Conservation (phyloP, 1,284 basidiomycete genomes). For the Puccinia triticina region DNA sequence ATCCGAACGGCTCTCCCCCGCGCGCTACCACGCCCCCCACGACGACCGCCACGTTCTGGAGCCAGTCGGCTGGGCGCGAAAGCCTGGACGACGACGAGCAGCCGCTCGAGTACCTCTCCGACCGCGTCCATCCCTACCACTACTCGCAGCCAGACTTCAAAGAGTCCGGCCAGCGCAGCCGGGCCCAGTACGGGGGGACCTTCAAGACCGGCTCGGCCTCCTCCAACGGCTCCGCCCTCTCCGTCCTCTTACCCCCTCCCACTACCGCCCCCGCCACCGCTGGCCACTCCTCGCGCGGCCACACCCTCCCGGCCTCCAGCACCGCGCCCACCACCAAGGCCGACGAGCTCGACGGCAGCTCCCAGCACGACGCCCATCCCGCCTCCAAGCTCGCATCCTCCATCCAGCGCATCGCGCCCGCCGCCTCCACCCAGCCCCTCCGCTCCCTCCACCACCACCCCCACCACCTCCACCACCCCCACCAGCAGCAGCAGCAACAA, state of each 20-base stretch:
- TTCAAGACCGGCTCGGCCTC: slow-evolving; percentile 18
- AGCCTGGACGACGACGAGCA: not conserved
- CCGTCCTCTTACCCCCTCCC: not conserved
- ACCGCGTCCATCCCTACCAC: not conserved
- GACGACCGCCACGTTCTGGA: not conserved
- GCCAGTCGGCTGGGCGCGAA: not conserved
- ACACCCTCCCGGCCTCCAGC: not conserved
- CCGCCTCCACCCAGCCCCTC: not conserved
- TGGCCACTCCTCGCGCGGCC: not conserved
- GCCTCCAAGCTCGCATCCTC: not conserved
- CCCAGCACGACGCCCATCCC: not conserved
- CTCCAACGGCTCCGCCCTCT: slow-evolving; percentile 3
- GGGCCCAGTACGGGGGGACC: not conserved
- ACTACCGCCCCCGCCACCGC: not conserved
- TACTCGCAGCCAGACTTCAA: not conserved
- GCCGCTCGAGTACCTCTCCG: not conserved
- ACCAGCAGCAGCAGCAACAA: not conserved
- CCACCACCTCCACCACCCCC: not conserved
- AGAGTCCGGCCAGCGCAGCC: slow-evolving; percentile 7
- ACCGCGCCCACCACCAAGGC: not conserved
- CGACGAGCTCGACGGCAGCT: not conserved
- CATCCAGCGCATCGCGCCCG: not conserved
- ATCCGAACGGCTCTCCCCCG: not conserved
- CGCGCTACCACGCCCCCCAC: not conserved
- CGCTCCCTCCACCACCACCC: not conserved